phyloP scores from a whole-genome alignment of 805 yeast genomes.

The Saccharomycopsis sp. region DNA sequence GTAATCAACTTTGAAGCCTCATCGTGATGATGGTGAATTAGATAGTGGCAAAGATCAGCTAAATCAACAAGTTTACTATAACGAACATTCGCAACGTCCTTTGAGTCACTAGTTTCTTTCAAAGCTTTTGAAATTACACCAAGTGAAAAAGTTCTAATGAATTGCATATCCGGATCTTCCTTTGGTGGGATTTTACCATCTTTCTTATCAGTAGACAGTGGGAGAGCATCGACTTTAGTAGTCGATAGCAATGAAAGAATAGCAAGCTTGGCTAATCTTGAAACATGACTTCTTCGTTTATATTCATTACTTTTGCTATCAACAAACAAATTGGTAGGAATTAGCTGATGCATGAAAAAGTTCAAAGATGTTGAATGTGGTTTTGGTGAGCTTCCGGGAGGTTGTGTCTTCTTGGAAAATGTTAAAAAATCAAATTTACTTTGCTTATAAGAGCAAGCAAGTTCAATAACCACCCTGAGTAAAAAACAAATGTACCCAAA shows the following conservation, averaged over 20 bases:
- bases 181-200: slow-evolving; percentile 34
- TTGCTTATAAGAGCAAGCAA: slow-evolving; percentile 70
- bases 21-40: slow-evolving; percentile 26
- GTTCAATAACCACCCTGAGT: slow-evolving; percentile 59
- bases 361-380: slow-evolving; percentile 76
- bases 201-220: slow-evolving; percentile 25
- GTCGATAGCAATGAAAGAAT: slow-evolving; percentile 60
- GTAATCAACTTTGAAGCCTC: slow-evolving; percentile 22
- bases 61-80: slow-evolving; percentile 51
- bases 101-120: slow-evolving; percentile 40
- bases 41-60: slow-evolving; percentile 36
- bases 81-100: slow-evolving; percentile 34
- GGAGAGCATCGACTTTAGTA: slow-evolving; percentile 37
- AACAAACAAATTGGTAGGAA: slow-evolving; percentile 46
- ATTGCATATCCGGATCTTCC: slow-evolving; percentile 62
- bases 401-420: slow-evolving; percentile 53
- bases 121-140: slow-evolving; percentile 61
- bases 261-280: slow-evolving; percentile 55
- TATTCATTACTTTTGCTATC: slow-evolving; percentile 31
- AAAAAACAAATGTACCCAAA: slow-evolving; percentile 65
- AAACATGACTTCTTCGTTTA: slow-evolving; percentile 49
- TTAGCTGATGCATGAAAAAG: slow-evolving; percentile 65
- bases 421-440: slow-evolving; percentile 78
- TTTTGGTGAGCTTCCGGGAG: slow-evolving; percentile 41
- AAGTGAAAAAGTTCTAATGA: slow-evolving; percentile 65